Evolutionary conservation across 805 yeast species (phyloP).

Genomic region (Nakazawaea populi): DNA sequence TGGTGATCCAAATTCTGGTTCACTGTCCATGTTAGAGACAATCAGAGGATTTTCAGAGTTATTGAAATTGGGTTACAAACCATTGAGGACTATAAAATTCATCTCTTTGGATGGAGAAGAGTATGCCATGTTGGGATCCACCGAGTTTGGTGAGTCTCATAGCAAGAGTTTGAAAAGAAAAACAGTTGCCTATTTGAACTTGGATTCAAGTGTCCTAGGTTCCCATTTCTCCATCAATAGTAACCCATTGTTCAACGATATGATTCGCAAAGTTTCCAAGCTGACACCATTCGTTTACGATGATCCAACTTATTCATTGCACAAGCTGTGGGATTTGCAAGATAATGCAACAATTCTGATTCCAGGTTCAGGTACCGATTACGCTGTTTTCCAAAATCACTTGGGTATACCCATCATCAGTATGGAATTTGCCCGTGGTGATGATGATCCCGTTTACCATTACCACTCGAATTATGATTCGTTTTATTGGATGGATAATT

Average conservation of each 20-base stretch:
- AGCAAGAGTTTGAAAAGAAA: constrained; percentile 32
- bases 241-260: constrained; percentile 49
- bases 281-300: constrained; percentile 36
- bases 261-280: constrained; percentile 40
- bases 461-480: constrained; percentile 57
- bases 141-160: constrained; percentile 49
- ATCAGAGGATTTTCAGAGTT: constrained; percentile 44
- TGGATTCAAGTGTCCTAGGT: constrained; percentile 52
- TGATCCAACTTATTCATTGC: constrained; percentile 32
- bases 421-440: constrained; percentile 34
- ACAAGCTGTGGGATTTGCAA: constrained; percentile 39
- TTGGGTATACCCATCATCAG: constrained; percentile 61
- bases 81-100: constrained; percentile 32
- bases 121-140: constrained; percentile 49
- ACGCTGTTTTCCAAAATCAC: constrained; percentile 56
- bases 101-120: constrained; percentile 39
- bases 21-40: constrained; percentile 43
- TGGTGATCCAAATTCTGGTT: constrained; percentile 46
- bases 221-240: constrained; percentile 38
- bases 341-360: constrained; percentile 31
- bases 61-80: constrained; percentile 37
- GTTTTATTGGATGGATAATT: constrained; percentile 44
- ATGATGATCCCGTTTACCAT: constrained; percentile 47
- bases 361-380: constrained; percentile 49
- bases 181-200: constrained; percentile 44